Base-by-base conservation (phyloP, 352 stramenopile genomes). In the Pythium volutum region DNA sequence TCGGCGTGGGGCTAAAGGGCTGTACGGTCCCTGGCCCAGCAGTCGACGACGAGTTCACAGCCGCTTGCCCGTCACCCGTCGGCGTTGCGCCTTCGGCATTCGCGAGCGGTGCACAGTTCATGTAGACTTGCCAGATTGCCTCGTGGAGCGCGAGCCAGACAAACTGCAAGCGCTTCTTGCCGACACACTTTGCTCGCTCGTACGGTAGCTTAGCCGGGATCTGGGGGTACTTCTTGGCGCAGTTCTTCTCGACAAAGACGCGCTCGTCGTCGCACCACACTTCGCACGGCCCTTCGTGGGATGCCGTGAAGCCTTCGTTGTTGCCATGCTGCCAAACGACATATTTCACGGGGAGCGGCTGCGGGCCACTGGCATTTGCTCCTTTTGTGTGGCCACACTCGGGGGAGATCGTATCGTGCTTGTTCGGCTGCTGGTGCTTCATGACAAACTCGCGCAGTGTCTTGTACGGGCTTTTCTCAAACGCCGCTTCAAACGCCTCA, bases 141-240 rank as follows among this genome's bases (percentile, higher is more conserved):
- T 66, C 55, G 43, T 78, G 71, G 48, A 77, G 55, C 20, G 70
- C 70, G 16, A 75, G 55, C 71, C 71, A 78, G 16, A 69, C 36
- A 4, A 64, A 54, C 41, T 63, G 59, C 15, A 75, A 49, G 25
- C 64, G 49, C 25, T 55, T 67, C 41, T 69, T 65, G 42, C 67
- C 67, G 4, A 52, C 29, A 45, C 71, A 78, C 59, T 73, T 74
- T 52, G 39, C 33, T 14, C 48, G 46, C 6, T 68, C 29, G 48
- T 45, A 70, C n/a, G 62, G 50, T 4, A 69, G 47, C 31, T 34
- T 60, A 2, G 62, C 62, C 3, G 61, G 61, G 14, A 62, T 25
- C 6, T 48, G 18, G 5, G 53, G 46, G 23, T 63, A 59, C 20
- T 18, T 59, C 61, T 59, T 59, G 15, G 61, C 61, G 23, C 61